These are phyloP conservation scores for Curvularia eragrostidis DNA, from an alignment of 2,329 filamentous ascomycete species.

Conservation along the genomic window DNA sequence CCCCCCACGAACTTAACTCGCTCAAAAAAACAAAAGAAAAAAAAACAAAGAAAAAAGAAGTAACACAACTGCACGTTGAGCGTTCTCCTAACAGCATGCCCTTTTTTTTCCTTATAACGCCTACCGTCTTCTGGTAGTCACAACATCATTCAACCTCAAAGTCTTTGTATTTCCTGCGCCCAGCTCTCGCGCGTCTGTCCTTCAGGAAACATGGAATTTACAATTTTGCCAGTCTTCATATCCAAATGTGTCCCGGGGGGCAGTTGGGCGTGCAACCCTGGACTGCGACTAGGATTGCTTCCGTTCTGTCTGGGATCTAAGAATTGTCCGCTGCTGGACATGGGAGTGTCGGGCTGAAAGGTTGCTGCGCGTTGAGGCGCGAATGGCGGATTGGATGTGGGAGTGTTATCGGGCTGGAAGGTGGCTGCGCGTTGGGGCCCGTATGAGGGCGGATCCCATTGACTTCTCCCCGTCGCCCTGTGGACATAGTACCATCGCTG, in stretches of 20 bases:
- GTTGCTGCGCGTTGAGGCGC: conserved; percentile 2
- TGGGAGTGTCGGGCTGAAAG: no score
- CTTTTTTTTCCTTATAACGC: no score
- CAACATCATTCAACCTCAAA: background rate
- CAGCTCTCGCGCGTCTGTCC: conserved; percentile 12
- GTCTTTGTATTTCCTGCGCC: conserved; percentile 14
- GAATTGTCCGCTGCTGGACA: conserved; percentile 6
- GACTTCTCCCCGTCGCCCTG: conserved; percentile 63
- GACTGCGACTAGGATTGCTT: conserved; percentile 2
- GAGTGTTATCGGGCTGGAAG: conserved; percentile 9
- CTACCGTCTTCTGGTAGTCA: no score
- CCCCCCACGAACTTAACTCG: background rate
- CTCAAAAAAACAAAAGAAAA: no score
- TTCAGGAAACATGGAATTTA: conserved; percentile 23
- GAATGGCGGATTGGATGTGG: conserved; percentile 5
- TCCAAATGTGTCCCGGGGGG: conserved; percentile 24
- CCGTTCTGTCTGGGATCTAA: conserved; percentile 7
- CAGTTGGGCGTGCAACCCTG: conserved; percentile 13
- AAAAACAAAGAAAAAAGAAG: background rate
- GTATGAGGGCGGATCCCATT: conserved; percentile 61
- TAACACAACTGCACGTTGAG: background rate
- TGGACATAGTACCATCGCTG: conserved; percentile 71
- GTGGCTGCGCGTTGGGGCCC: conserved; percentile 6
- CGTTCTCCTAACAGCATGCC: no score
- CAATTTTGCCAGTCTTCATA: conserved; percentile 25